Conservation (phyloP, 768 basidiomycete species). For the Boletus bicolor region DNA sequence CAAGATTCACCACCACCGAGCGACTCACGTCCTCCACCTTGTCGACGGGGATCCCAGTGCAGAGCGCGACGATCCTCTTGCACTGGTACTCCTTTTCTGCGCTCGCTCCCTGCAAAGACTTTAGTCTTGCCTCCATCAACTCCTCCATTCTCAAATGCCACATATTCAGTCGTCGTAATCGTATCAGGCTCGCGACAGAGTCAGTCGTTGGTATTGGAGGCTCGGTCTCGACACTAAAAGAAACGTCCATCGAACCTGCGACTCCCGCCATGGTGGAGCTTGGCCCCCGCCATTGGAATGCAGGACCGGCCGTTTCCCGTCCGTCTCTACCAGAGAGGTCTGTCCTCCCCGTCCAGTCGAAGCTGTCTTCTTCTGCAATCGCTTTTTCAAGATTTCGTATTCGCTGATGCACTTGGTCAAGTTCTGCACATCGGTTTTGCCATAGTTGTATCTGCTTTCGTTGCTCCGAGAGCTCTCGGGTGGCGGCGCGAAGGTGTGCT, state of each 20-base stretch:
- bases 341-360: slow-evolving; percentile 86
- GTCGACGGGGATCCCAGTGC: slow-evolving; percentile 82
- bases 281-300: slow-evolving; percentile 69
- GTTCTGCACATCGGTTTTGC: slow-evolving; percentile 69
- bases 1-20: slow-evolving; percentile 13
- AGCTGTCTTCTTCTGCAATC: slow-evolving; percentile 69
- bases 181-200: slow-evolving; percentile 57
- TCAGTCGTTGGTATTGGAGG: slow-evolving; percentile 65
- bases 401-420: slow-evolving; percentile 79
- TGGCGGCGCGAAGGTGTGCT: slow-evolving; percentile 82
- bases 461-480: slow-evolving; percentile 86
- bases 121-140: slow-evolving; percentile 66
- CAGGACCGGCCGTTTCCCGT: slow-evolving; percentile 38
- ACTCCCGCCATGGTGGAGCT: slow-evolving; percentile 65
- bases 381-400: slow-evolving; percentile 83
- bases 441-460: slow-evolving; percentile 79
- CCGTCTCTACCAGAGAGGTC: slow-evolving; percentile 41
- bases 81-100: slow-evolving; percentile 90
- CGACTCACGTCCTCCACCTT: slow-evolving; percentile 85
- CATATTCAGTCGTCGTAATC: slow-evolving; percentile 68
- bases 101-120: slow-evolving; percentile 70
- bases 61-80: slow-evolving; percentile 86
- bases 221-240: slow-evolving; percentile 64
- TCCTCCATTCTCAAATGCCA: slow-evolving; percentile 84
- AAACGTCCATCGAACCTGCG: slow-evolving; percentile 61